Evolutionary conservation across 352 stramenopile species (phyloP).

Genomic region (Thraustochytrium striatum): DNA sequence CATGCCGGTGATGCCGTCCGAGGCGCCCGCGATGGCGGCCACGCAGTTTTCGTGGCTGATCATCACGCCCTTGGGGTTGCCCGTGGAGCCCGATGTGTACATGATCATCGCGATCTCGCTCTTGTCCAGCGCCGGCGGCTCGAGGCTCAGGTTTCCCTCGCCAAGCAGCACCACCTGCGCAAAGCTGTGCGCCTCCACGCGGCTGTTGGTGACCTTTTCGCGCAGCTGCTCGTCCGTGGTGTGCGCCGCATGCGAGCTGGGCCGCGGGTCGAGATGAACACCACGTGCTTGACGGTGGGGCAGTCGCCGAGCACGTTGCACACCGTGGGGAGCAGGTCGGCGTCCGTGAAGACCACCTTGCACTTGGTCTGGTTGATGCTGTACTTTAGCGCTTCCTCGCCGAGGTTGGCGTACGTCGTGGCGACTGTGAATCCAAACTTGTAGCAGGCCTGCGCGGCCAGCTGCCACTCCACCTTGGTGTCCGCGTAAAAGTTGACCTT

Average conservation of each 20-base stretch:
- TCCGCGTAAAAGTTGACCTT: constrained; percentile 45
- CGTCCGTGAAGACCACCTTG: constrained; percentile 43
- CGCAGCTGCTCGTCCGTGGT: constrained; percentile 3
- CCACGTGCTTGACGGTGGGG: constrained; percentile 24
- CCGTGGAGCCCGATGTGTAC: constrained; percentile 78
- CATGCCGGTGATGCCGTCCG: constrained; percentile 17
- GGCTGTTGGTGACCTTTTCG: background rate
- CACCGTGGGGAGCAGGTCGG: constrained; percentile 19
- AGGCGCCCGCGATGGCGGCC: background rate
- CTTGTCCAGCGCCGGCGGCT: background rate
- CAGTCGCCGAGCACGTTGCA: constrained; percentile 22
- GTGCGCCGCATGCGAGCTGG: constrained; percentile 4
- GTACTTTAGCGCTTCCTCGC: constrained; percentile 48
- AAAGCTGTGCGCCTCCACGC: constrained; percentile 34
- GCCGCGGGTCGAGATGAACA: constrained; percentile 17
- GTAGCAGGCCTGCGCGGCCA: constrained; percentile 22
- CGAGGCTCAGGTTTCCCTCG: background rate
- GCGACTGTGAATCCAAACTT: constrained; percentile 10
- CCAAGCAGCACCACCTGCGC: constrained; percentile 33
- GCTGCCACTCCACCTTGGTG: constrained; percentile 34
- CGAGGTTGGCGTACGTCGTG: constrained; percentile 49
- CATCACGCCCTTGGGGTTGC: constrained; percentile 75
- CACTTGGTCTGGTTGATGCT: constrained; percentile 43
- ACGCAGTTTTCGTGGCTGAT: constrained; percentile 59
- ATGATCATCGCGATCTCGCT: constrained; percentile 56